A percentile compares a stretch with the other conserved stretches of the same genome.
Conservation (phyloP, 202 grass and related monocot genomes). For the Sporobolus alterniflorus region DNA sequence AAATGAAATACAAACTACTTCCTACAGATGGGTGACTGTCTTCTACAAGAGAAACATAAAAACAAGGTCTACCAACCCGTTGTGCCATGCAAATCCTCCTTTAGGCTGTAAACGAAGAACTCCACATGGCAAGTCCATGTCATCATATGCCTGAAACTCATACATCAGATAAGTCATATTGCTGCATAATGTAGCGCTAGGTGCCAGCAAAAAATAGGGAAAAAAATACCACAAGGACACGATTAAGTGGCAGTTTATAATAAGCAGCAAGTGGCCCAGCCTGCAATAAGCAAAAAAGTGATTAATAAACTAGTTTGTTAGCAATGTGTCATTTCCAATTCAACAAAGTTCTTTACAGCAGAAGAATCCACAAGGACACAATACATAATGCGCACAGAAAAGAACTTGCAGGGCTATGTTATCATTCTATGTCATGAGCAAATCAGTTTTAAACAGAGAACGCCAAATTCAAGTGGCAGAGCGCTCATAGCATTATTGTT, state of each 20-base stretch:
- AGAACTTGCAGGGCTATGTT: slow-evolving; percentile 3
- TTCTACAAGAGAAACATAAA: neutral
- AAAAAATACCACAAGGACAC: slow-evolving; percentile 75
- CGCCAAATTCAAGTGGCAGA: slow-evolving; percentile 18
- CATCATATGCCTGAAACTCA: slow-evolving; percentile 84
- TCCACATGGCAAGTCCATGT: slow-evolving; percentile 87
- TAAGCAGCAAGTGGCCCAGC: slow-evolving; percentile 89
- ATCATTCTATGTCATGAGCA: neutral
- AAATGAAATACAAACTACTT: neutral
- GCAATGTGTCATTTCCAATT: neutral
- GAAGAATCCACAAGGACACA: neutral
- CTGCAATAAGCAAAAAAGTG: slow-evolving; percentile 42
- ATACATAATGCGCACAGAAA: slow-evolving; percentile 7
- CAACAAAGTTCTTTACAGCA: neutral
- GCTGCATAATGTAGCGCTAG: neutral
- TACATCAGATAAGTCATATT: slow-evolving; percentile 27
- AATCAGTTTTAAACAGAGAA: neutral
- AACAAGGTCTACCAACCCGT: slow-evolving; percentile 60
- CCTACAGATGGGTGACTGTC: neutral
- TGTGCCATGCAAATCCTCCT: slow-evolving; percentile 87
- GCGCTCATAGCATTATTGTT: slow-evolving; percentile 3
- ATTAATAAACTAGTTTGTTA: slow-evolving; percentile 7
- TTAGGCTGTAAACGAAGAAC: slow-evolving; percentile 94
- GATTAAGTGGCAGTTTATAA: slow-evolving; percentile 91
- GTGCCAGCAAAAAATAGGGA: neutral